Evolutionary conservation across 495 filamentous ascomycete genomes (phyloP).

Genomic region (Apiosordaria backusii): DNA sequence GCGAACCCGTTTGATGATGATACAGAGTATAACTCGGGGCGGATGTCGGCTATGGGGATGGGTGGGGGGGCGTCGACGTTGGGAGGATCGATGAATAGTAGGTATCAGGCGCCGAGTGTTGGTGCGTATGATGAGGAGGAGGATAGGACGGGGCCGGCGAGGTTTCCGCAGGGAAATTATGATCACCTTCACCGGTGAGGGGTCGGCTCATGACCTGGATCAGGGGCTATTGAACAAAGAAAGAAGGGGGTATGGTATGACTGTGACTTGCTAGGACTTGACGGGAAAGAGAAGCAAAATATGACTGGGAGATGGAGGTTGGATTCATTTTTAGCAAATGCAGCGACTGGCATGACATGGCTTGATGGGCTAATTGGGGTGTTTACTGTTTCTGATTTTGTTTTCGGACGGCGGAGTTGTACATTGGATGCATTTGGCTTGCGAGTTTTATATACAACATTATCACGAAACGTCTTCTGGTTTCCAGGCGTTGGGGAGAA

Average conservation of each 20-base stretch:
- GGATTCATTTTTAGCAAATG: neutral
- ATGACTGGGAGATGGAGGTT: neutral
- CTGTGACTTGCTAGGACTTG: too few species aligned
- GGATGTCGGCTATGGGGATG: slow-evolving; percentile 25
- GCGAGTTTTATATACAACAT: neutral
- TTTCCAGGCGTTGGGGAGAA: neutral
- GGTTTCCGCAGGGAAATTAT: slow-evolving; percentile 45
- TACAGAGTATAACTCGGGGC: slow-evolving; percentile 34
- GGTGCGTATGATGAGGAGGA: slow-evolving; percentile 36
- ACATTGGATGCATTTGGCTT: neutral
- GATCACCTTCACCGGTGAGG: slow-evolving; percentile 35
- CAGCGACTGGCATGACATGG: neutral
- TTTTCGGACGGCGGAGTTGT: neutral
- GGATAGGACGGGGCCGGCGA: slow-evolving; percentile 36
- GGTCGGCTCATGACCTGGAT: neutral
- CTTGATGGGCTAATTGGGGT: neutral
- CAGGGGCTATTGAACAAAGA: neutral
- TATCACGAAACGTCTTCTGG: neutral
- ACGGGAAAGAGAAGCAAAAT: neutral
- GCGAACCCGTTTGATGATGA: slow-evolving; percentile 43
- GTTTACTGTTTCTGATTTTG: neutral
- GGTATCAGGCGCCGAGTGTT: slow-evolving; percentile 36
- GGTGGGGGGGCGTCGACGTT: neutral
- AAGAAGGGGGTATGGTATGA: too few species aligned
- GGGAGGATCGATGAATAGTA: neutral